These are phyloP conservation scores for Penicillium simplicissimum DNA, from an alignment of 495 filamentous ascomycete species.

Conservation along the genomic window DNA sequence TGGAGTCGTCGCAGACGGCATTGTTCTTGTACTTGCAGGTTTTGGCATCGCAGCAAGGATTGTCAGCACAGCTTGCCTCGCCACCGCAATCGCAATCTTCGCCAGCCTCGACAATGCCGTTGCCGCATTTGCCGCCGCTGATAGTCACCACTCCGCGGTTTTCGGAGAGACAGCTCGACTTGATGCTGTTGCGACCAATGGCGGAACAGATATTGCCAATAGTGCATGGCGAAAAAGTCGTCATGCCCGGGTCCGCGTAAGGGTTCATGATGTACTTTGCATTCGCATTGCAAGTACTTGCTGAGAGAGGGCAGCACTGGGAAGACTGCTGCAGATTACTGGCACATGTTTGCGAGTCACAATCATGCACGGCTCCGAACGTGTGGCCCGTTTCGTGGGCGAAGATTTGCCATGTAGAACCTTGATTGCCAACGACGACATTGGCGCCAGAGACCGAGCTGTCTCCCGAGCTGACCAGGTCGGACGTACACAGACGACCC, in stretches of 20 bases:
- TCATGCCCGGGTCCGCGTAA: constrained; percentile 70
- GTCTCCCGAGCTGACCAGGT: constrained; percentile 46
- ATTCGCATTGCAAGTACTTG: constrained; percentile 70
- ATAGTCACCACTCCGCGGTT: constrained; percentile 87
- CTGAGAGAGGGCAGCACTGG: constrained; percentile 82
- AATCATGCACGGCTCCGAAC: constrained; percentile 96
- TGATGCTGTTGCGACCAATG: constrained; percentile 75
- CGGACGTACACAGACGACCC: constrained; percentile 77
- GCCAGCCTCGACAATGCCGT: constrained; percentile 92
- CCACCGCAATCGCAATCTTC: constrained; percentile 98
- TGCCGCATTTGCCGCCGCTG: constrained; percentile 84
- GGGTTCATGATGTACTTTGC: constrained; percentile 94
- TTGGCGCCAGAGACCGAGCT: constrained; percentile 82
- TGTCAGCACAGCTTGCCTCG: constrained; percentile 62
- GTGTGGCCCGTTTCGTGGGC: constrained; percentile 95
- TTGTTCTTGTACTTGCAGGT: constrained; percentile 84
- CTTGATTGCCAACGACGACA: constrained; percentile 77
- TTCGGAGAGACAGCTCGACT: constrained; percentile 71
- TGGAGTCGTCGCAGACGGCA: constrained; percentile 83
- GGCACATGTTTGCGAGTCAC: constrained; percentile 64
- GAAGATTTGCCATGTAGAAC: constrained; percentile 91
- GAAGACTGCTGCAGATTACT: constrained; percentile 62
- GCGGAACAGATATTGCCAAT: constrained; percentile 97
- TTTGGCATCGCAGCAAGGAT: constrained; percentile 79
- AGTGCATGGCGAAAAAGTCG: constrained; percentile 79